Percentiles rank a stretch among this genome's conserved stretches.
Evolutionary conservation across 208 protist species (phyloP).

Genomic region (Acanthamoeba lenticulata): DNA sequence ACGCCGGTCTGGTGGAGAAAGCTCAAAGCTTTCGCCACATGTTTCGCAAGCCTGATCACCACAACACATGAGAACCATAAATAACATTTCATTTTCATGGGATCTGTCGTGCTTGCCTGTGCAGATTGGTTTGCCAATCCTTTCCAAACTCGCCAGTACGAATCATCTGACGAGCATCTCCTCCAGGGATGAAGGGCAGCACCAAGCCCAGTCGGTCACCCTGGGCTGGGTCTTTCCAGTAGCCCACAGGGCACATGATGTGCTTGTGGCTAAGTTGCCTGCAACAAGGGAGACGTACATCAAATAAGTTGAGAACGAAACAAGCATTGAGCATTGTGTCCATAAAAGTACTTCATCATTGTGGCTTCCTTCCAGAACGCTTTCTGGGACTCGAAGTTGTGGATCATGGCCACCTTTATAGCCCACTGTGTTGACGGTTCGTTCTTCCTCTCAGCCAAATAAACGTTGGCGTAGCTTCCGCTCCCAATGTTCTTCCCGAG

Average conservation of each 20-base stretch:
- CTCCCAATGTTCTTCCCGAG: neutral
- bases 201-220: neutral
- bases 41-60: neutral
- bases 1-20: neutral
- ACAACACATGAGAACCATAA: no score
- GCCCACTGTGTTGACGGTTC: neutral
- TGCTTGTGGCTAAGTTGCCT: neutral
- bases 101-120: neutral
- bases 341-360: neutral
- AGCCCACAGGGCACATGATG: neutral
- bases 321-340: neutral
- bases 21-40: neutral
- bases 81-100: neutral
- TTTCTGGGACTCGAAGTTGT: neutral
- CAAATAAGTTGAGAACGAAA: neutral
- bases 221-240: neutral
- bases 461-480: neutral
- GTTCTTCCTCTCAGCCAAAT: neutral
- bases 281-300: neutral
- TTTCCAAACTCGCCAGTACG: neutral
- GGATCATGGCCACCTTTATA: neutral
- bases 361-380: neutral
- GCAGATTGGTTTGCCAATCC: neutral
- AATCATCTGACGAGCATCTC: neutral
- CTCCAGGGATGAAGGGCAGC: neutral